Conservation (phyloP, 2,329 filamentous ascomycete species). For the Claviceps maximensis region DNA sequence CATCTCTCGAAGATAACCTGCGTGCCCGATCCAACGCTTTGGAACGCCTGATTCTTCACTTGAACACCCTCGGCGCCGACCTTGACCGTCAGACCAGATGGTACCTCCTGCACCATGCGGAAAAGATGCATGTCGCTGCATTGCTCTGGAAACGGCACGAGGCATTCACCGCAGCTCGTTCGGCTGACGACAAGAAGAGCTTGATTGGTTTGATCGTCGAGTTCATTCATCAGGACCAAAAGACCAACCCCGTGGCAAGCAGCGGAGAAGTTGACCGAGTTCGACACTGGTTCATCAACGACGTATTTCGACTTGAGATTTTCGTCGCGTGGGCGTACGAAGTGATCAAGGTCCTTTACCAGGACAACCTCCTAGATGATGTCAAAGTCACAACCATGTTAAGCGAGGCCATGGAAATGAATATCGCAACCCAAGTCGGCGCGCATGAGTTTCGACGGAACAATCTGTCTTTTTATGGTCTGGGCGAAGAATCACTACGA, state of each 20-base stretch:
- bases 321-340: slow-evolving; percentile 70
- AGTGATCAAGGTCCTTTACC: slow-evolving; percentile 59
- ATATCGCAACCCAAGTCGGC: slow-evolving; percentile 40
- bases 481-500: slow-evolving; percentile 52
- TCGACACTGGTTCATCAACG: slow-evolving; percentile 75
- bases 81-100: slow-evolving; percentile 60
- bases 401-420: slow-evolving; percentile 53
- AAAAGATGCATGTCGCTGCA: slow-evolving; percentile 72
- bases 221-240: slow-evolving; percentile 64
- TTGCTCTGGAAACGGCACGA: slow-evolving; percentile 75
- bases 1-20: slow-evolving; percentile 72
- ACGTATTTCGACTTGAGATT: slow-evolving; percentile 57
- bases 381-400: slow-evolving; percentile 40
- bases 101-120: slow-evolving; percentile 76
- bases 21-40: slow-evolving; percentile 59
- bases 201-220: slow-evolving; percentile 63
- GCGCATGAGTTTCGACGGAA: slow-evolving; percentile 62
- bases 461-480: slow-evolving; percentile 59
- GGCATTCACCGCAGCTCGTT: slow-evolving; percentile 44
- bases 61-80: slow-evolving; percentile 51
- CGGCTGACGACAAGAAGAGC: slow-evolving; percentile 50
- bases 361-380: slow-evolving; percentile 44
- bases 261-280: slow-evolving; percentile 65
- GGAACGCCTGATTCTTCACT: slow-evolving; percentile 57
- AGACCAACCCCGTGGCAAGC: slow-evolving; percentile 50